These are phyloP conservation scores for Metschnikowia kofuensis DNA, from an alignment of 805 yeast species.

Conservation along the genomic window DNA sequence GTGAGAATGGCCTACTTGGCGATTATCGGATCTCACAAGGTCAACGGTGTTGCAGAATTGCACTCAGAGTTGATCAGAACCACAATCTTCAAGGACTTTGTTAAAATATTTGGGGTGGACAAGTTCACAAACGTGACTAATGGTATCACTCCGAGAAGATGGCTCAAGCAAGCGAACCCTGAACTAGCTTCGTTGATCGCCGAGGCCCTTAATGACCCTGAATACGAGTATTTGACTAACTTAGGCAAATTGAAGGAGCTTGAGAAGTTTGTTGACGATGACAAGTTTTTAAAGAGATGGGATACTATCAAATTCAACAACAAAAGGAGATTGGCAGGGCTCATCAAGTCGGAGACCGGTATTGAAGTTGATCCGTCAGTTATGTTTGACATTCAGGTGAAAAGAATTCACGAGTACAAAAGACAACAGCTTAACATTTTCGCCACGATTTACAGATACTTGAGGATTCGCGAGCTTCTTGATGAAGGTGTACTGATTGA, in stretches of 20 bases:
- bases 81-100: slow-evolving; percentile 88
- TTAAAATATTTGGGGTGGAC: slow-evolving; percentile 72
- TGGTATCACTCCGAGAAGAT: slow-evolving; percentile 94
- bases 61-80: slow-evolving; percentile 89
- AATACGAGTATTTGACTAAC: slow-evolving; percentile 63
- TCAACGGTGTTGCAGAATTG: slow-evolving; percentile 93
- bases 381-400: slow-evolving; percentile 87
- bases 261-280: slow-evolving; percentile 65
- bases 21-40: slow-evolving; percentile 87
- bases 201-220: slow-evolving; percentile 61
- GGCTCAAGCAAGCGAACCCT: slow-evolving; percentile 94
- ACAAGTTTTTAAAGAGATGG: slow-evolving; percentile 69
- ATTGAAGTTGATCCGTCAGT: slow-evolving; percentile 69
- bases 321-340: slow-evolving; percentile 62
- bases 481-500: slow-evolving; percentile 42
- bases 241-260: slow-evolving; percentile 65
- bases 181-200: slow-evolving; percentile 70
- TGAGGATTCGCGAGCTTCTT: slow-evolving; percentile 67
- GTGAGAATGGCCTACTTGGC: slow-evolving; percentile 93
- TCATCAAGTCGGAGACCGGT: slow-evolving; percentile 63
- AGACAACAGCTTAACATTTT: slow-evolving; percentile 92
- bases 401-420: slow-evolving; percentile 93
- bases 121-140: slow-evolving; percentile 91
- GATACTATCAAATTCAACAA: slow-evolving; percentile 64
- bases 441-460: slow-evolving; percentile 81